phyloP scores from a whole-genome alignment of 108 stramenopile genomes.

The Pelagomonas calceolata region DNA sequence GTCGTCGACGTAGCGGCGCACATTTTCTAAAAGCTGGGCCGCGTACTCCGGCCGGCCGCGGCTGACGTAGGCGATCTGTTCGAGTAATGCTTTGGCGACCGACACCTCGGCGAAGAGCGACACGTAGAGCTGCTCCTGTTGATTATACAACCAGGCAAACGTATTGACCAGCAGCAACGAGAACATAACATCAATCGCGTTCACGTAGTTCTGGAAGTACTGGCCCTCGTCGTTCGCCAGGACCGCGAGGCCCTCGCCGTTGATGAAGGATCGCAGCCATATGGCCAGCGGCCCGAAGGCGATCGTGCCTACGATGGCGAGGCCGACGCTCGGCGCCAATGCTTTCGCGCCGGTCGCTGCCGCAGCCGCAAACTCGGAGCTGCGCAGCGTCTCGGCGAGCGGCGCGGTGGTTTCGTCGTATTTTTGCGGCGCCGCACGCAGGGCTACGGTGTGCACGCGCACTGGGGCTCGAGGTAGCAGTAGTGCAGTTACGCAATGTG shows the following conservation, averaged over 20 bases:
- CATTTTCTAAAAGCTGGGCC: constrained; percentile 20
- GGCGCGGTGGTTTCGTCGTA: too few species aligned
- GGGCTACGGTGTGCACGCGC: too few species aligned
- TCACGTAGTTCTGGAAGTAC: constrained; percentile 43
- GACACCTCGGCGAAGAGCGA: constrained; percentile 39
- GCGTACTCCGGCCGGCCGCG: constrained; percentile 25
- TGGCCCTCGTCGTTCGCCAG: constrained; percentile 40
- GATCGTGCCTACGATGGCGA: background rate
- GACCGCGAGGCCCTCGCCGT: constrained; percentile 15
- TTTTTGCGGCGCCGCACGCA: too few species aligned
- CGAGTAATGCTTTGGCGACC: constrained; percentile 38
- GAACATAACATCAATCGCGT: constrained; percentile 34
- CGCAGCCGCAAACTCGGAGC: background rate
- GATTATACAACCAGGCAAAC: constrained; percentile 33
- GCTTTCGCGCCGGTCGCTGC: background rate
- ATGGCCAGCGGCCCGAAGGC: background rate
- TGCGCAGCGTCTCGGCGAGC: too few species aligned
- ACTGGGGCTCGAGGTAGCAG: too few species aligned
- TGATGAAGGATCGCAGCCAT: background rate
- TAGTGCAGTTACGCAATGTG: too few species aligned
- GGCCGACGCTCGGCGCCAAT: background rate
- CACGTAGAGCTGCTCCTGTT: constrained; percentile 43
- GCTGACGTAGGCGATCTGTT: constrained; percentile 36
- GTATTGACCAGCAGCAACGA: constrained; percentile 60
- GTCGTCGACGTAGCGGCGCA: constrained; percentile 35